These are phyloP conservation scores for Colletotrichum zoysiae DNA, from an alignment of 2,329 filamentous ascomycete species.

Conservation along the genomic window DNA sequence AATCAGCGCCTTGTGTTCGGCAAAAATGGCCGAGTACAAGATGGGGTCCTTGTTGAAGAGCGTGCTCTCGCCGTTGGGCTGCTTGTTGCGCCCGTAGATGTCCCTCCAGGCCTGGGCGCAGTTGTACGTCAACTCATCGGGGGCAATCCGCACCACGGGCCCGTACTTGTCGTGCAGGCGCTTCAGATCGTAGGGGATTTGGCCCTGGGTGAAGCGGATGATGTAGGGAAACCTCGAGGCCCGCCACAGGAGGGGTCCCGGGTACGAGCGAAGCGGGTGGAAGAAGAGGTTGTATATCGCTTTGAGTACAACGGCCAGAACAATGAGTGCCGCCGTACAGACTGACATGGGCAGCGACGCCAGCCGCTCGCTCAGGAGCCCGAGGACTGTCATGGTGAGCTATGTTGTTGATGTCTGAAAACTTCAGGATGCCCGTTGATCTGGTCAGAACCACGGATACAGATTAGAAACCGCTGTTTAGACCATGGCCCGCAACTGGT, in stretches of 20 bases:
- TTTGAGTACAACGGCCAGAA: neutral
- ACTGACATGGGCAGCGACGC: neutral
- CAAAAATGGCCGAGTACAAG: neutral
- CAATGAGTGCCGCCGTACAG: neutral
- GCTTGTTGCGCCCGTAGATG: neutral
- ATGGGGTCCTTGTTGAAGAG: constrained; percentile 1
- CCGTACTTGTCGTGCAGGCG: neutral
- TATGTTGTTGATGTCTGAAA: neutral
- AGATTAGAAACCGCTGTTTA: neutral
- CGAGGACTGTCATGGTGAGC: neutral
- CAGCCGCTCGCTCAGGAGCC: neutral
- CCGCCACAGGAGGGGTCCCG: neutral
- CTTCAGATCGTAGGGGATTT: neutral
- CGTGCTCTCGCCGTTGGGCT: neutral
- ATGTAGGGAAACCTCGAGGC: neutral
- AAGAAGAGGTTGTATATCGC: neutral
- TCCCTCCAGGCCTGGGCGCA: neutral
- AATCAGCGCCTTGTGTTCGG: neutral
- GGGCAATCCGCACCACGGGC: neutral
- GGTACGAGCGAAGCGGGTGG: neutral
- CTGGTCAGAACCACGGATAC: neutral
- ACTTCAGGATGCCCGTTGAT: neutral
- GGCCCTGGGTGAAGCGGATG: neutral
- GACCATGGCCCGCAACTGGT: neutral
- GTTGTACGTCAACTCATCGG: neutral